Base-by-base conservation (phyloP, 2,329 filamentous ascomycete genomes). In the Sporothrix globosa region DNA sequence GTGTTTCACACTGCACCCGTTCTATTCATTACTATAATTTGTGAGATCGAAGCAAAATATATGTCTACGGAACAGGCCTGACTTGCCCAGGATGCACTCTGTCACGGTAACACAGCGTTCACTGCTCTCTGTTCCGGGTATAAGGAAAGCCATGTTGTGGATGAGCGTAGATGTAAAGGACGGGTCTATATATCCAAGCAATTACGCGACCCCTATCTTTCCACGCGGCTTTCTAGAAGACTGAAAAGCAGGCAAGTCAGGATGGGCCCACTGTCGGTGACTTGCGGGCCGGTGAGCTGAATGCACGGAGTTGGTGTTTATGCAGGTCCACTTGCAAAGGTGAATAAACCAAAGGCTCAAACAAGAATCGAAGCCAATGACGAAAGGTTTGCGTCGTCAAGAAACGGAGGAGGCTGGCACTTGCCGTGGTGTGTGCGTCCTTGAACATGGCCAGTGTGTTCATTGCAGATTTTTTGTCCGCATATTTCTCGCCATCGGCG, bases 201-300 rank as follows among this genome's bases (percentile, higher is more conserved):
- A 60, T 41, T 60, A 9, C 30, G 13, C 34, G 24, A 13, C 56
- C 2, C 3, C 34, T 44, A 13, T 21, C 9, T 34, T 60, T 60
- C 30, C 19, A 60, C 30, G 54, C 30, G 54, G 17, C 54, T 34
- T 60, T 60, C 54, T 60, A 39, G 54, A 60, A 58, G 54, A 19
- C 24, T 30, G 27, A 30, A 30, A 30, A 30, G 27, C 27, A 30
- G 27, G 27, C 50, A 52, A 52, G 50, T 44, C 13, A 14, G 11
- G 41, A 7, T 7, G 41, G 41, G 5, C 5, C 27, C 27, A 30
- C 3, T 3, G 5, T 30, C 27, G 27, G 27, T 7, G 41, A 44
- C 41, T 44, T 44, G 41, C 2, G 27, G 27, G 3, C 13, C 41
- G 7, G 19, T 41, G 7, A 41, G 39, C 30, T 60, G 56, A 44